Conservation (phyloP, 2,329 filamentous ascomycete genomes). For the Malbranchea zuffiana region DNA sequence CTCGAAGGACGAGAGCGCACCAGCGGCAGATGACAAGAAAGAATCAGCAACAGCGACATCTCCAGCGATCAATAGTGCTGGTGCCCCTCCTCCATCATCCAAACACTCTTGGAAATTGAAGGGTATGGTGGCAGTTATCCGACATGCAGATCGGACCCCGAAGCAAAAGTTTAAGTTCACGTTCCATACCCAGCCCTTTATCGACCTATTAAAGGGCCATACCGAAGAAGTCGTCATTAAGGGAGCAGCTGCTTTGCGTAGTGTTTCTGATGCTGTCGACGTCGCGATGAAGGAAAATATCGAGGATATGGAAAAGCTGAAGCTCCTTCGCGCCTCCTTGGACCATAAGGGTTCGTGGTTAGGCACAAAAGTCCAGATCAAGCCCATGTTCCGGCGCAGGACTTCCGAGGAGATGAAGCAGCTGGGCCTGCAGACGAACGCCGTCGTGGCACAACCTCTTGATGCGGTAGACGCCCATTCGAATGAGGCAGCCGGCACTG, state of each 20-base stretch:
- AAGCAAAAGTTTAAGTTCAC: slow-evolving; percentile 99
- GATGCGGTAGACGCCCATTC: slow-evolving; percentile 49
- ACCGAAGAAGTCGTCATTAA: slow-evolving; percentile 93
- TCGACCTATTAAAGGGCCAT: slow-evolving; percentile 86
- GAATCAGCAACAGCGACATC: neutral
- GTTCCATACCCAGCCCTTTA: slow-evolving; percentile 92
- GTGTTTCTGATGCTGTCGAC: slow-evolving; percentile 80
- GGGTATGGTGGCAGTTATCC: slow-evolving; percentile 90
- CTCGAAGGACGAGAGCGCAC: too few relatives aligned
- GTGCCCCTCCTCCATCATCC: slow-evolving; percentile 51
- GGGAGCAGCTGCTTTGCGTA: slow-evolving; percentile 76
- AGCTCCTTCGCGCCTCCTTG: slow-evolving; percentile 70
- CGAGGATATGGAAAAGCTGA: slow-evolving; percentile 81
- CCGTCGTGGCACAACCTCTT: slow-evolving; percentile 14
- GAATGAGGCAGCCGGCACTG: slow-evolving; percentile 14
- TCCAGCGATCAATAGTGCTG: slow-evolving; percentile 24
- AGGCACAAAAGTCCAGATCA: slow-evolving; percentile 97
- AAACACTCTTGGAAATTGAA: slow-evolving; percentile 98
- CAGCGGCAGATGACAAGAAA: too few relatives aligned
- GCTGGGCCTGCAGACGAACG: slow-evolving; percentile 11
- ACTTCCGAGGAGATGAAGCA: slow-evolving; percentile 50
- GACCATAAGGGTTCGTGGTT: slow-evolving; percentile 89
- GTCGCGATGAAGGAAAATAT: slow-evolving; percentile 64
- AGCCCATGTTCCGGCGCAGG: slow-evolving; percentile 94
- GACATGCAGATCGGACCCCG: slow-evolving; percentile 91